Conservation (phyloP, 179 eudicot genomes). For the Beta corolliflora region DNA sequence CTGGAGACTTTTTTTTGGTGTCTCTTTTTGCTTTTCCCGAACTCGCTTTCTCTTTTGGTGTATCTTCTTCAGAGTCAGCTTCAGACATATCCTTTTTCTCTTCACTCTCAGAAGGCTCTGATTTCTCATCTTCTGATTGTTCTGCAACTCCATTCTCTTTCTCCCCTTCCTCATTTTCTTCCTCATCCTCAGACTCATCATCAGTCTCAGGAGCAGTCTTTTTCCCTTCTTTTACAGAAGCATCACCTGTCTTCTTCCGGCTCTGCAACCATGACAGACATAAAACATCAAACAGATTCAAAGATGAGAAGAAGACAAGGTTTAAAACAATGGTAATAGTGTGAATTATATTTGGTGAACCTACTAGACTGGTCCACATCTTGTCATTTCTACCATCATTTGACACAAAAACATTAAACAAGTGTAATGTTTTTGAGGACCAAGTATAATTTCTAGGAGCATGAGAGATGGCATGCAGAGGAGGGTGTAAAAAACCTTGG, state of each 20-base stretch:
- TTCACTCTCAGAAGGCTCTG: constrained; percentile 59
- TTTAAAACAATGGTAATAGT: not conserved
- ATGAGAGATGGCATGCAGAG: not conserved
- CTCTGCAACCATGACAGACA: constrained; percentile 42
- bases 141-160: constrained; percentile 53
- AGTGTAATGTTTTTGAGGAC: not conserved
- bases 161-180: constrained; percentile 46
- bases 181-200: constrained; percentile 52
- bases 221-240: constrained; percentile 46
- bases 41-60: constrained; percentile 36
- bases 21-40: constrained; percentile 39
- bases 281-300: not conserved
- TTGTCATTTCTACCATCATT: not conserved
- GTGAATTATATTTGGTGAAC: not conserved
- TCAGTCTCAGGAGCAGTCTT: constrained; percentile 49
- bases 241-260: constrained; percentile 39
- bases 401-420: not conserved
- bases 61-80: constrained; percentile 65
- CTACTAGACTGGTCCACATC: not conserved
- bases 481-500: constrained; percentile 53
- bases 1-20: constrained; percentile 49
- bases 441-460: not conserved
- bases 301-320: not conserved
- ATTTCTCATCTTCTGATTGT: constrained; percentile 49
- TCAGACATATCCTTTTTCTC: constrained; percentile 57